Percentiles rank a stretch among this genome's conserved stretches.
These are phyloP conservation scores for Venturia nashicola DNA, from an alignment of 2,329 filamentous ascomycete genomes.

Conservation along the genomic window DNA sequence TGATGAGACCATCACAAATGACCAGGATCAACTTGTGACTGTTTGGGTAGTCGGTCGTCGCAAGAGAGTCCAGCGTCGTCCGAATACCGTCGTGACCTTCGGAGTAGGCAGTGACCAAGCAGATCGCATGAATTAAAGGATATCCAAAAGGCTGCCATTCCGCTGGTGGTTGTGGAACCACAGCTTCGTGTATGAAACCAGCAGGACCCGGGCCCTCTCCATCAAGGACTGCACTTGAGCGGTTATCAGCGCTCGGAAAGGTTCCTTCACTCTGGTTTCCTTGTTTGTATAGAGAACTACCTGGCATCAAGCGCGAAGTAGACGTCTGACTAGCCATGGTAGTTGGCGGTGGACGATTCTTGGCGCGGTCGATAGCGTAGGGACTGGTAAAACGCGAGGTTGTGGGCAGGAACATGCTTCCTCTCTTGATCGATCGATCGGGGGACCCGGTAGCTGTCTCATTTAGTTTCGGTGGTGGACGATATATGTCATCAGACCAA, in stretches of 20 bases:
- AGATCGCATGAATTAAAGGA: conserved; percentile 85
- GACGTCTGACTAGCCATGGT: conserved; percentile 92
- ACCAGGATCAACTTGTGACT: conserved; percentile 96
- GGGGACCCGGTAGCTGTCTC: conserved; percentile 53
- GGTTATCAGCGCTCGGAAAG: conserved; percentile 33
- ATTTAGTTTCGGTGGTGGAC: conserved; percentile 68
- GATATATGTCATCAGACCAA: conserved; percentile 96
- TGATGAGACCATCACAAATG: conserved; percentile 95
- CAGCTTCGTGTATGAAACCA: conserved; percentile 91
- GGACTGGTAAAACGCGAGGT: conserved; percentile 92
- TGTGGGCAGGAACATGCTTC: conserved; percentile 74
- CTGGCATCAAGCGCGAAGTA: conserved; percentile 58
- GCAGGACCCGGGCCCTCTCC: conserved; percentile 68
- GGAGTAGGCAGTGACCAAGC: conserved; percentile 91
- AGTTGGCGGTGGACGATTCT: conserved; percentile 52
- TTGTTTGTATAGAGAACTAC: conserved; percentile 57
- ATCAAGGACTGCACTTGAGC: conserved; percentile 41
- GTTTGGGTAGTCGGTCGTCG: conserved; percentile 96
- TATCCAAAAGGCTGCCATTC: conserved; percentile 98
- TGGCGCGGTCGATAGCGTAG: conserved; percentile 59
- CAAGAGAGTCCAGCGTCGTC: conserved; percentile 89
- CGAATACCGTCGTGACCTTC: conserved; percentile 88
- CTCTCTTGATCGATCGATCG: conserved; percentile 67
- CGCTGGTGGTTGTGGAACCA: conserved; percentile 88
- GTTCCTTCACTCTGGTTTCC: conserved; percentile 46